Evolutionary conservation across 2,329 filamentous ascomycete genomes (phyloP), one percentile per base, ranked within the genome.

Genomic region (Microcyclosporella mali): DNA sequence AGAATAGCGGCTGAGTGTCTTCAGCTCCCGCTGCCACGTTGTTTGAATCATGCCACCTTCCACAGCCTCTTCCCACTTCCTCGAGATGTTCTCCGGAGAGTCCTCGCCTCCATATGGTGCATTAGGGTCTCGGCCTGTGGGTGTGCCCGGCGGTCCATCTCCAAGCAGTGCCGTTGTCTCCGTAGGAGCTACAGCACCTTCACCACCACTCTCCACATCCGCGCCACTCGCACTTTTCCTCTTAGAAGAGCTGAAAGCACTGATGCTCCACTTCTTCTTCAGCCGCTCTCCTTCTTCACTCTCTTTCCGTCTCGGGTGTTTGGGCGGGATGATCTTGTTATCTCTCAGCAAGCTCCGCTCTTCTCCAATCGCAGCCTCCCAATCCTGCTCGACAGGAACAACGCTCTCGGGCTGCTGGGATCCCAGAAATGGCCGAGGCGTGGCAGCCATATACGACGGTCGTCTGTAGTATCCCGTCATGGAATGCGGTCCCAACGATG

Each of bases 1-100:
- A 7, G 67, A 67, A 35, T 66, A 68, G 49, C 21, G 75, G 12
- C 43, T 69, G 31, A 97, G 74, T 1, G 88, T 88, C 68, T 89
- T 88, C 32, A 84, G 74, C 70, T 97, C 90, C 49, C 89, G 80
- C 64, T 85, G 82, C 88, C 89, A 97, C 4, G 88, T 94, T 3
- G 89, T 95, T 40, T 83, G 82, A 52, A 97, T 89, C 59, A 81
- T 77, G 9, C 88, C 88, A 0, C 84, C 78, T 1, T 79, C 76
- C 9, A 95, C 85, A 0, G 89, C 90, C 49, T 88, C 84, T 49
- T 90, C 83, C 88, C 88, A 94, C 59, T 86, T 83, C 56, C 80
- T 75, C 53, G 84, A 78, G 38, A 89, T 71, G 39, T 76, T 71
- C 34, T 79, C 77, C 3, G 73, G 68, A 4, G 67, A 70, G 43